A percentile compares a stretch with the other conserved stretches of the same genome.
These are phyloP conservation scores for Tilletia setariae DNA, from an alignment of 1,284 basidiomycete species.

Conservation along the genomic window DNA sequence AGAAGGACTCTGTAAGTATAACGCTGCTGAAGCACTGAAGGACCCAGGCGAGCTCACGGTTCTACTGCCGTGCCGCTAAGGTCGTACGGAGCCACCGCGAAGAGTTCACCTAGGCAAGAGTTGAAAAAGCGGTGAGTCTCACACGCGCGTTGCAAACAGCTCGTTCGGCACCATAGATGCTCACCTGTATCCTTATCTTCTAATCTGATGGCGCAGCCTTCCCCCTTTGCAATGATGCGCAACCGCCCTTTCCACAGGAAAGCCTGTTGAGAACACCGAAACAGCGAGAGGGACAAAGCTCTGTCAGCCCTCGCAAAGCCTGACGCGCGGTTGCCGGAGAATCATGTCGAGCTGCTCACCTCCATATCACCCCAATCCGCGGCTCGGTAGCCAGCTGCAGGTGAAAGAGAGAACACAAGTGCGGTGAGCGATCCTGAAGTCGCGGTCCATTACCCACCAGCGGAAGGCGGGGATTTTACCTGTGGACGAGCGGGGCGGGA, in stretches of 20 bases:
- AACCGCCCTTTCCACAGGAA: constrained; percentile 88
- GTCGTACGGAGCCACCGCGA: constrained; percentile 87
- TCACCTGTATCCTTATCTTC: constrained; percentile 43
- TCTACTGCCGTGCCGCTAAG: constrained; percentile 76
- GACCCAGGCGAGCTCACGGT: constrained; percentile 55
- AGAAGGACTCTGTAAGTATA: not conserved
- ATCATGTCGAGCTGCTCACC: not conserved
- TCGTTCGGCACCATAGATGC: constrained; percentile 58
- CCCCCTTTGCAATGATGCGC: constrained; percentile 69
- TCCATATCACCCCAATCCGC: constrained; percentile 66
- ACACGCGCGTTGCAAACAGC: constrained; percentile 57
- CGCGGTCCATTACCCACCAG: no score
- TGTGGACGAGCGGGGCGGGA: constrained; percentile 72
- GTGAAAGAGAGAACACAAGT: not conserved
- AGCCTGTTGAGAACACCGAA: constrained; percentile 32
- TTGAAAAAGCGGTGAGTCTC: constrained; percentile 59
- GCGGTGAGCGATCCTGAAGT: constrained; percentile 60
- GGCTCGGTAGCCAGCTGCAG: constrained; percentile 53
- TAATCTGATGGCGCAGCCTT: constrained; percentile 43
- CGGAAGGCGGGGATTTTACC: constrained; percentile 68
- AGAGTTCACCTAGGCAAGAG: constrained; percentile 61
- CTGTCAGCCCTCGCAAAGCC: not conserved
- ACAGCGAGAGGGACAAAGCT: not conserved
- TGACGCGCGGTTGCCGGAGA: no score
- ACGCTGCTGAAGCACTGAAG: no score